These are phyloP conservation scores for Thraustochytrium sp. DNA, from an alignment of 352 stramenopile genomes.

Conservation along the genomic window DNA sequence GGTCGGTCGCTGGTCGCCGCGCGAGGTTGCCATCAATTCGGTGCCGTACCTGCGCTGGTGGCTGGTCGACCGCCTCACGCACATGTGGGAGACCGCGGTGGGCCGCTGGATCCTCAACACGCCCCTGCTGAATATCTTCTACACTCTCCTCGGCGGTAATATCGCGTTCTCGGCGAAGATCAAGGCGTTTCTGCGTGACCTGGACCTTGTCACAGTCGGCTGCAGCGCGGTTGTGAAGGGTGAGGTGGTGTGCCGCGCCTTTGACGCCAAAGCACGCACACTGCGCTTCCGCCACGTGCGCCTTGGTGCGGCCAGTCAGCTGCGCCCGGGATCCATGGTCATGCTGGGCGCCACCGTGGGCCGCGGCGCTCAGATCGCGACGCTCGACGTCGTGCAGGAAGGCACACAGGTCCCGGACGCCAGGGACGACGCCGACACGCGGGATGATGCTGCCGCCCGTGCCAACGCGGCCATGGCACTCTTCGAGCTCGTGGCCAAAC, in stretches of 20 bases:
- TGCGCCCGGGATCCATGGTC: neutral
- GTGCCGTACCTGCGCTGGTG: neutral
- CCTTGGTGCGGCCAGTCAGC: neutral
- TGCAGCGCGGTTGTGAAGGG: neutral
- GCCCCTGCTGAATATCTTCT: neutral
- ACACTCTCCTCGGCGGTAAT: neutral
- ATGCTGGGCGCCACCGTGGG: neutral
- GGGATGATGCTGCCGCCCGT: neutral
- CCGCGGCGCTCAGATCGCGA: neutral
- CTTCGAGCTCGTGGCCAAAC: neutral
- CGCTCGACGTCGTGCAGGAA: neutral
- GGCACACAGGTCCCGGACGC: neutral
- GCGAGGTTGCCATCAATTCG: neutral
- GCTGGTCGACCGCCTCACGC: neutral
- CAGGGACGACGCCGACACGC: neutral
- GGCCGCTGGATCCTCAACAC: neutral
- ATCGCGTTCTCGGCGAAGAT: neutral
- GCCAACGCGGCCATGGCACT: too few relatives aligned
- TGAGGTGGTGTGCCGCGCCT: neutral
- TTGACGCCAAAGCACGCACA: neutral
- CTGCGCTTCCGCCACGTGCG: neutral
- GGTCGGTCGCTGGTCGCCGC: neutral
- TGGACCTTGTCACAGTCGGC: neutral
- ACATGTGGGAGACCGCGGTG: neutral
- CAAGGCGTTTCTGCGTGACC: neutral